A percentile compares a stretch with the other conserved stretches of the same genome.
Evolutionary conservation across 176 grass and related monocot genomes (phyloP).

Genomic region (Aegilops bicornis): DNA sequence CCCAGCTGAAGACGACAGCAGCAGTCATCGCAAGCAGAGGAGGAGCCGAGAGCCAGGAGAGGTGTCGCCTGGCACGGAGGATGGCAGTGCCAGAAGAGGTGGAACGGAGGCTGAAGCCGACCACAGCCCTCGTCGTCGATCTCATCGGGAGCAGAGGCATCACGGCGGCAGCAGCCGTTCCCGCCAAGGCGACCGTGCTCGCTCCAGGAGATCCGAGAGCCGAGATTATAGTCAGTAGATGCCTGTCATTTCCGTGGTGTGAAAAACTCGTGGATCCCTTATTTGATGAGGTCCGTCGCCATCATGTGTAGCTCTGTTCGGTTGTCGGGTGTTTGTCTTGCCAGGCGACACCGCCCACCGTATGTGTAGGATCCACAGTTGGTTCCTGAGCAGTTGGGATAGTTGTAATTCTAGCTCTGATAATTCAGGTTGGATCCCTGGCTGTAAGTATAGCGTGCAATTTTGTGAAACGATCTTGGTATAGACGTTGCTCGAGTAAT

Average conservation of each 20-base stretch:
- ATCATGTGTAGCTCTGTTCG: not conserved
- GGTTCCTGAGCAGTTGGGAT: not conserved
- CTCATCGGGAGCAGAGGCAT: conserved; percentile 11
- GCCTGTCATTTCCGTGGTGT: not conserved
- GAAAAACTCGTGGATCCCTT: not conserved
- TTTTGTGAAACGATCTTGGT: too few relatives aligned
- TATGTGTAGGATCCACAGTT: not conserved
- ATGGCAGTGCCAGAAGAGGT: conserved; percentile 25
- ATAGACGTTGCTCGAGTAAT: too few relatives aligned
- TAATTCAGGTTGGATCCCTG: not conserved
- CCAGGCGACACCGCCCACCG: too few relatives aligned
- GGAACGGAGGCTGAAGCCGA: too few relatives aligned
- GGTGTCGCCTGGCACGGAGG: conserved; percentile 48
- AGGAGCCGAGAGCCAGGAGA: conserved; percentile 30
- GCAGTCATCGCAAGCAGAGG: conserved; percentile 10
- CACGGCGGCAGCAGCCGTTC: conserved; percentile 40
- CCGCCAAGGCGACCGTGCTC: not conserved
- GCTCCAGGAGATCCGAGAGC: conserved; percentile 34
- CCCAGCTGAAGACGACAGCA: not conserved
- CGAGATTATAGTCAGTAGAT: conserved; percentile 31
- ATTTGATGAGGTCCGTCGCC: not conserved
- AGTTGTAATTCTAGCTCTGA: not conserved
- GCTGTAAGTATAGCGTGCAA: not conserved
- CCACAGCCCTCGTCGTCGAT: conserved; percentile 23
- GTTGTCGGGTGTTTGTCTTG: not conserved